Conservation (phyloP, 305 asterid species). For the Rubia occidens region DNA sequence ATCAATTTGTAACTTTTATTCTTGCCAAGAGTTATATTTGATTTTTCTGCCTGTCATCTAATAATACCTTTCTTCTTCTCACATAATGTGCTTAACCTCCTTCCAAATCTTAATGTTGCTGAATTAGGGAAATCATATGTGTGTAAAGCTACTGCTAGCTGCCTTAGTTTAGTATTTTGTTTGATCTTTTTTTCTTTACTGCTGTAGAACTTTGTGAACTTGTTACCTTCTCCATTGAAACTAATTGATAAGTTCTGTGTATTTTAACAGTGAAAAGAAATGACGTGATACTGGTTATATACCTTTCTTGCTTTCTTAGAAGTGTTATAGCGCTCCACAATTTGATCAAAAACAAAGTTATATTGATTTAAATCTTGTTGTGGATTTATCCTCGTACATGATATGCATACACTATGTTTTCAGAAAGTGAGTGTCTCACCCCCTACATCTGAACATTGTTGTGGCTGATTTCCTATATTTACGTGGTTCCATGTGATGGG, state of each 20-base stretch:
- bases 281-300: slow-evolving; percentile 92
- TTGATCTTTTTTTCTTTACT: too few species aligned
- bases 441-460: neutral
- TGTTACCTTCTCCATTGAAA: neutral
- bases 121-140: slow-evolving; percentile 78
- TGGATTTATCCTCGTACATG: neutral
- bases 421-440: too few species aligned
- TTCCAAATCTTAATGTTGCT: slow-evolving; percentile 73
- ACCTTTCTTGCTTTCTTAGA: slow-evolving; percentile 75
- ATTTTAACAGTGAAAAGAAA: slow-evolving; percentile 70
- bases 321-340: slow-evolving; percentile 90
- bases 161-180: neutral
- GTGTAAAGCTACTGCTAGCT: slow-evolving; percentile 32
- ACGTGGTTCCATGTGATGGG: neutral
- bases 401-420: neutral
- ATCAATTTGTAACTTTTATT: neutral
- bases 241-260: neutral
- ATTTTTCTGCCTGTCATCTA: neutral
- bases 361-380: neutral
- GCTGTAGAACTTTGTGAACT: neutral
- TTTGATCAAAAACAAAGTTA: slow-evolving; percentile 88
- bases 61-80: neutral
- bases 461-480: neutral
- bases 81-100: slow-evolving; percentile 88
- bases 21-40: too few species aligned